phyloP scores from a whole-genome alignment of 2,329 filamentous ascomycete species.

The Diaporthe destruens region DNA sequence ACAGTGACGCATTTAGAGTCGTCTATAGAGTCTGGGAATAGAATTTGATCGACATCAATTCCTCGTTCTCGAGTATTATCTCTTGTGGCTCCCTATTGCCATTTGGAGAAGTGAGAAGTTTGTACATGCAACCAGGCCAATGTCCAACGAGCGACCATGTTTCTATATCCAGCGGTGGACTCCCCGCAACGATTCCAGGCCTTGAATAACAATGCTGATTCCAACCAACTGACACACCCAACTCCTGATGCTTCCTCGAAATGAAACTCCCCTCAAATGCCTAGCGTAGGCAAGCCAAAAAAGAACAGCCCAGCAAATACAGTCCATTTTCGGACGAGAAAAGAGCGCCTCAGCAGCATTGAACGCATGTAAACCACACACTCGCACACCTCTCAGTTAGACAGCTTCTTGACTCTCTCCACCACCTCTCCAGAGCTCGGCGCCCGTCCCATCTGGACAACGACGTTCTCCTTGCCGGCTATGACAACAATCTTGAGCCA shows the following conservation, averaged over 20 bases:
- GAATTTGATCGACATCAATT: slow-evolving; percentile 33
- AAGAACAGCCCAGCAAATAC: neutral
- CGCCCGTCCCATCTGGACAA: slow-evolving; percentile 59
- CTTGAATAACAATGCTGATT: slow-evolving; percentile 21
- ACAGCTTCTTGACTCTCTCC: slow-evolving; percentile 47
- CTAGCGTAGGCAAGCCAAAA: neutral
- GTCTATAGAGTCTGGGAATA: slow-evolving; percentile 40
- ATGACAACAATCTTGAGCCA: slow-evolving; percentile 67
- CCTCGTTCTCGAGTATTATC: neutral
- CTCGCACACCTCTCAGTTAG: slow-evolving; percentile 40
- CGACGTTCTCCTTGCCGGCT: slow-evolving; percentile 67
- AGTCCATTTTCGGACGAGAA: neutral
- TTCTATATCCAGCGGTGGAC: slow-evolving; percentile 1
- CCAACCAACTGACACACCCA: neutral
- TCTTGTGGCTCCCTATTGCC: neutral
- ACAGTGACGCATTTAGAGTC: slow-evolving; percentile 38
- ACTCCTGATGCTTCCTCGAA: slow-evolving; percentile 14
- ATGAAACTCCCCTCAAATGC: neutral
- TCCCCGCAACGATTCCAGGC: slow-evolving; percentile 4
- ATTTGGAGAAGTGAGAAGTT: slow-evolving; percentile 5
- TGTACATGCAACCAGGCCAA: slow-evolving; percentile 22
- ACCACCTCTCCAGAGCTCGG: slow-evolving; percentile 31
- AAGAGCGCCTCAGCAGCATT: neutral
- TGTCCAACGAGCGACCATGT: slow-evolving; percentile 28
- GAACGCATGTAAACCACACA: neutral